These are phyloP conservation scores for Nicotiana tabacum DNA, from an alignment of 257 asterid species.

Conservation along the genomic window DNA sequence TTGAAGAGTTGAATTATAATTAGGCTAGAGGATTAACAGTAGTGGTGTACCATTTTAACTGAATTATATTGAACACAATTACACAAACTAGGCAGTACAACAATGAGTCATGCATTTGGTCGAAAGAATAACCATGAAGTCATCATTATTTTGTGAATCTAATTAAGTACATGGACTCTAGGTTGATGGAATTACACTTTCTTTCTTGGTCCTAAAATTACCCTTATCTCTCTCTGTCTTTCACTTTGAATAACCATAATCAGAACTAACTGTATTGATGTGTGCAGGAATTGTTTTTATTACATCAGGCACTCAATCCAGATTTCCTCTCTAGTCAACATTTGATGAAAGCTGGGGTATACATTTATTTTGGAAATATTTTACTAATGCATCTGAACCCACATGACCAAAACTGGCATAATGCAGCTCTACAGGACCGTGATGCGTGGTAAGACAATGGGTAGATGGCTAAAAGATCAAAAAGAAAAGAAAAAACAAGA, in stretches of 20 bases:
- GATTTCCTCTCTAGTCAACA: constrained; percentile 55
- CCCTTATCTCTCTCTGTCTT: not conserved
- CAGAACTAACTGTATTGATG: not conserved
- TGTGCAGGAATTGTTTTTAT: constrained; percentile 51
- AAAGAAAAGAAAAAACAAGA: constrained; percentile 76
- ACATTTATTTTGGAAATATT: not conserved
- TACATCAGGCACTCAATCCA: constrained; percentile 70
- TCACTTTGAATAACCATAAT: not conserved
- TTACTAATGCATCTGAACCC: not conserved
- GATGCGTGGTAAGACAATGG: constrained; percentile 58
- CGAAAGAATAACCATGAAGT: not conserved
- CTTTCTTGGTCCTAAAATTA: not conserved
- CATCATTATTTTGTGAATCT: not conserved
- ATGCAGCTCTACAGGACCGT: constrained; percentile 48
- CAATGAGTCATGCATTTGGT: not conserved
- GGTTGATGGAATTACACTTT: not conserved
- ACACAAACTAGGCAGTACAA: not conserved
- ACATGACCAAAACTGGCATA: not conserved
- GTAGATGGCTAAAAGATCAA: constrained; percentile 76
- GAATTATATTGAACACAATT: not conserved
- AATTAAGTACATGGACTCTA: not conserved
- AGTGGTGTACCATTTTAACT: not conserved
- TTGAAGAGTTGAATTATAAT: not conserved
- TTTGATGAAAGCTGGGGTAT: constrained; percentile 56
- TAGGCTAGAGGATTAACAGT: not conserved